Evolutionary conservation across 1,284 basidiomycete species (phyloP), one percentile per base, ranked within the genome.

Genomic region (Trichosporon sp.): DNA sequence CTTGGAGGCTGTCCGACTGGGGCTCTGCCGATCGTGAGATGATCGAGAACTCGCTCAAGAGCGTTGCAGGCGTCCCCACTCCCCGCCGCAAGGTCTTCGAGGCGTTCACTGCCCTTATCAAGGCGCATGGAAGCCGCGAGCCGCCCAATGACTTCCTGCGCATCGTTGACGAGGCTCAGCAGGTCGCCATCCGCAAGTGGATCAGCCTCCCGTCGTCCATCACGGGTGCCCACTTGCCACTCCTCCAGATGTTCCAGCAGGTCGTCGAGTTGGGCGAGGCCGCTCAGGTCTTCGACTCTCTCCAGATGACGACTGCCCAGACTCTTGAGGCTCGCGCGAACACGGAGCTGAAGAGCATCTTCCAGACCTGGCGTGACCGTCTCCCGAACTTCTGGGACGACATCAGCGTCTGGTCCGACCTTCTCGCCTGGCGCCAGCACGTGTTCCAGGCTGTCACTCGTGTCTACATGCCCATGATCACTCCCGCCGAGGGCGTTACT

Each of bases 211-310:
- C 98, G 1, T 84, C 87, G 8, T 88, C 92, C 32, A 88, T 99
- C 67, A 96, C 95, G 0, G 87, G 90, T 38, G 95, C 95, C 1
- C 98, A 99, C 80, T 88, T 99, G 8, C 96, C 97, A 1, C 85
- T 99, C 32, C 85, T 99, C 32, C 95, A 98, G 81, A 91, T 98
- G 82, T 99, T 99, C 87, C 97, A 99, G 83, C 98, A 99, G 80
- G 96, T 98, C 74, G 95, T 99, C 58, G 97, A 99, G 83, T 87
- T 99, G 23, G 92, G 95, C 79, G 97, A 99, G 83, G 95, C 97
- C 4, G 90, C 94, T 5, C 91, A 92, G 75, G 96, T 99, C 63
- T 99, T 99, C 78, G 91, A 91, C 38, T 94, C 91, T 23, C 86
- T 99, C 31, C 89, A 92, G 1, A 88, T 89, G 72, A 99, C 98